Evolutionary conservation across 148 eudicot species (phyloP).

Genomic region (Silene conica): DNA sequence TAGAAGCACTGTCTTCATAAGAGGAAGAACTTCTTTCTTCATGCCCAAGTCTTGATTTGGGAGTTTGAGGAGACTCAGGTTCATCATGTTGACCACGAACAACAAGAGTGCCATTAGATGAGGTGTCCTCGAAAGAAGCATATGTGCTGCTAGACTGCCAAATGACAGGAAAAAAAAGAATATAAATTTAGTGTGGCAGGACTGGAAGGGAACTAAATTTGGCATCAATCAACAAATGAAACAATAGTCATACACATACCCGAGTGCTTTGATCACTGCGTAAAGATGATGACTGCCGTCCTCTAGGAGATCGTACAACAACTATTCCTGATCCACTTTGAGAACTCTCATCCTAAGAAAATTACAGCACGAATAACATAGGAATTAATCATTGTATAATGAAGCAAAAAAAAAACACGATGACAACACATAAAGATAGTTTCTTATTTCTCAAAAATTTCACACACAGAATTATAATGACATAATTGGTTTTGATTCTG

Average conservation of each 20-base stretch:
- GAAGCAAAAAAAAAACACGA: constrained; percentile 1
- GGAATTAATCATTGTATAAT: neutral
- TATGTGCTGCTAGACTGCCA: constrained; percentile 58
- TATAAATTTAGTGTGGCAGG: neutral
- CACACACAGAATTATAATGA: neutral
- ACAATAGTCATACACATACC: constrained; percentile 48
- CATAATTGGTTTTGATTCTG: neutral
- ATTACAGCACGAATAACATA: neutral
- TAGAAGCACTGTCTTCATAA: constrained; percentile 74
- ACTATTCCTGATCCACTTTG: constrained; percentile 69
- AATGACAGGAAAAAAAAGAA: constrained; percentile 9
- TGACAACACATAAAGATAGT: neutral
- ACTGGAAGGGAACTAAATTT: neutral
- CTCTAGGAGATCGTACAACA: constrained; percentile 59
- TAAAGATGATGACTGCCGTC: constrained; percentile 39
- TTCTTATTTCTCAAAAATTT: neutral
- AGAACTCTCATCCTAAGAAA: constrained; percentile 63
- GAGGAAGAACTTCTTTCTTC: constrained; percentile 63
- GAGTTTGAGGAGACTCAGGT: constrained; percentile 78
- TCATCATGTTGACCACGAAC: constrained; percentile 74
- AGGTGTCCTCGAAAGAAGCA: constrained; percentile 73
- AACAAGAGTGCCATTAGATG: constrained; percentile 79
- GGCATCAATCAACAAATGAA: constrained; percentile 12
- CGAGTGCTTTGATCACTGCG: constrained; percentile 52
- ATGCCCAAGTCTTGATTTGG: constrained; percentile 76